Evolutionary conservation across 139 green algal species (phyloP), one percentile per base, ranked within the genome.

Genomic region (Eudorina sp.): DNA sequence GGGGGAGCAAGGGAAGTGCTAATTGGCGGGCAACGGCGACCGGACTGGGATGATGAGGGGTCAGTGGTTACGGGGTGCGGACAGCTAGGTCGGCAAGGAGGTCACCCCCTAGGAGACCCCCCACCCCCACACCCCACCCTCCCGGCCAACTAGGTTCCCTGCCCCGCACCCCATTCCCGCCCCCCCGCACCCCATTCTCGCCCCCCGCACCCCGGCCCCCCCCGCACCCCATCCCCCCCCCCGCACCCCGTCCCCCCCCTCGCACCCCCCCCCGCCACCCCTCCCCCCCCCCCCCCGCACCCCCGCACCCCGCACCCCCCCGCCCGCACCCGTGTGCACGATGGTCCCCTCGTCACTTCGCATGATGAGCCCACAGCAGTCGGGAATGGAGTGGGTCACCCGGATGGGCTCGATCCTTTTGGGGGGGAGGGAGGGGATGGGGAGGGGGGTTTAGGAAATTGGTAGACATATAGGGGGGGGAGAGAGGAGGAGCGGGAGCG

Each of bases 311-410:
- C 51, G 13, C 51, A 25, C 51, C 13, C 36, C 36, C 9, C 68
- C 7, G 14, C 9, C 48, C 77, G 3, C 70, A 62, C 93, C 96
- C 14, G 96, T 98, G 93, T 99, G 97, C 68, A 99, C 94, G 36
- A 99, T 98, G 90, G 95, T 99, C 60, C 97, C 97, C 48, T 98
- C 88, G 21, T 97, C 95, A 81, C 89, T 96, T 13, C 97, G 93
- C 85, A 99, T 91, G 27, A 99, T 96, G 36, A 99, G 90, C 40
- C 96, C 98, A 88, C 95, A 98, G 95, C 97, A 99, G 92, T 99
- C 98, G 1, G 98, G 98, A 76, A 99, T 99, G 89, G 95, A 98
- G 94, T 99, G 98, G 38, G 98, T 99, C 38, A 99, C 98, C 6
- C 98, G 92, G 16, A 99, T 86, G 27, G 98, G 88, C 79, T 98